Conservation (phyloP, 2,329 filamentous ascomycete genomes). For the Fusarium penzigii region DNA sequence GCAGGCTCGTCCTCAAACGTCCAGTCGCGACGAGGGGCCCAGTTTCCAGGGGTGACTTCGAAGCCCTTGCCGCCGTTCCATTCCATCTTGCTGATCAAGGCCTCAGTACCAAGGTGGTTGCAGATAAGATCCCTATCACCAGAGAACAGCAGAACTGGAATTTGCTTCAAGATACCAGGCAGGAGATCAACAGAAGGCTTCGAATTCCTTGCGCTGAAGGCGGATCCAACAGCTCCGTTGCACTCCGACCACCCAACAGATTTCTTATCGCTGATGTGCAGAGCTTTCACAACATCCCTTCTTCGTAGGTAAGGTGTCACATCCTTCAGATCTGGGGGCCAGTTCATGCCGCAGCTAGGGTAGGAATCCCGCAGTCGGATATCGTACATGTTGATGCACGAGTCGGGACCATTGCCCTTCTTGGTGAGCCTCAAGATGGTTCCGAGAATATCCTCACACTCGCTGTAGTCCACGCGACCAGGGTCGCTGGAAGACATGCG, state of each 20-base stretch:
- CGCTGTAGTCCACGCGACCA: slow-evolving; percentile 61
- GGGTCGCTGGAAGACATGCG: slow-evolving; percentile 53
- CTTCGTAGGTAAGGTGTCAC: slow-evolving; percentile 85
- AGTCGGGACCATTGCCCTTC: slow-evolving; percentile 50
- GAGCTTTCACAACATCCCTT: slow-evolving; percentile 73
- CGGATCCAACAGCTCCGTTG: slow-evolving; percentile 71
- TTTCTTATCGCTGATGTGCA: slow-evolving; percentile 82
- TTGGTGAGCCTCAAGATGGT: slow-evolving; percentile 69
- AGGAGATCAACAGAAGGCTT: slow-evolving; percentile 72
- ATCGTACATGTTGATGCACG: slow-evolving; percentile 97
- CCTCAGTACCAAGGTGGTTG: slow-evolving; percentile 93
- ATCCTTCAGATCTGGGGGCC: slow-evolving; percentile 81
- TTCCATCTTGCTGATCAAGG: slow-evolving; percentile 83
- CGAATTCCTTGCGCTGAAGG: slow-evolving; percentile 72
- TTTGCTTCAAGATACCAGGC: slow-evolving; percentile 73
- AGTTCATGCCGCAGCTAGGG: slow-evolving; percentile 93
- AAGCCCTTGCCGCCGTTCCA: slow-evolving; percentile 95
- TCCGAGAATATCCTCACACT: slow-evolving; percentile 78
- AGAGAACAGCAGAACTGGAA: slow-evolving; percentile 86
- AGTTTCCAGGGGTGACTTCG: slow-evolving; percentile 80
- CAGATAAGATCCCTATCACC: slow-evolving; percentile 94
- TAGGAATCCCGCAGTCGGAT: slow-evolving; percentile 78
- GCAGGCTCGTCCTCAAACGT: slow-evolving; percentile 85
- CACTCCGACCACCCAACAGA: slow-evolving; percentile 91
- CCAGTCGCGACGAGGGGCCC: slow-evolving; percentile 93